Evolutionary conservation across 495 filamentous ascomycete species (phyloP), one percentile per base, ranked within the genome.

Genomic region (Chaetomidium leptoderma): DNA sequence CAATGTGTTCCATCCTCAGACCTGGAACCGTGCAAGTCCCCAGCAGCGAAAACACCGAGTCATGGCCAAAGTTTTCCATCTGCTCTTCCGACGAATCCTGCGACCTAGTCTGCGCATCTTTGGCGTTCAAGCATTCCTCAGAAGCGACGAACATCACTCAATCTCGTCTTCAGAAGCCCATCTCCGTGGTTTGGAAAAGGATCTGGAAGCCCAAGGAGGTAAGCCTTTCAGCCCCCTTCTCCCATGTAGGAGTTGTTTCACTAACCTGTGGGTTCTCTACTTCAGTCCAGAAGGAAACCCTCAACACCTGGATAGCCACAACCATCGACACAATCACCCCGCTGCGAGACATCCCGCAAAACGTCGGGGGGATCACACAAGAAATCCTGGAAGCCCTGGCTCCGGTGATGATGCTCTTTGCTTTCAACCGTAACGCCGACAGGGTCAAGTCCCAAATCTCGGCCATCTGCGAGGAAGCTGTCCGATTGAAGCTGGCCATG

Each of bases 31-130:
- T 3, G 23, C 35, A 30, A 39, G 16, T 13, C 0, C 9, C 11
- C 32, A 27, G n/a, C 57, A 59, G 24, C 17, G 50, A 10, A 37
- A 6, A 23, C 23, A 17, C n/a, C 39, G 57, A 8, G 58, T 64
- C 16, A 61, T 58, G 53, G 62, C 47, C 2, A 52, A 42, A 13
- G 21, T 64, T 6, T 61, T 61, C n/a, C 42, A 64, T 7, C n/a
- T 61, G 26, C 19, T 64, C 26, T 64, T 40, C 16, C 29, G 43
- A 8, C 53, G 54, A 4, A 64, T 64, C n/a, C 27, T 64, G 24
- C 53, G 62, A 5, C 62, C 53, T 0, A 54, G 58, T 30, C 49
- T 54, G 2, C 53, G 48, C 36, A 47, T 33, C 4, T 64, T 64
- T 24, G 62, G 62, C 4, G 30, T 62, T 14, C 46, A 62, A 9